A percentile compares a stretch with the other conserved stretches of the same genome.
Conservation (phyloP, 2,329 filamentous ascomycete genomes). For the Emericellopsis atlantica region DNA sequence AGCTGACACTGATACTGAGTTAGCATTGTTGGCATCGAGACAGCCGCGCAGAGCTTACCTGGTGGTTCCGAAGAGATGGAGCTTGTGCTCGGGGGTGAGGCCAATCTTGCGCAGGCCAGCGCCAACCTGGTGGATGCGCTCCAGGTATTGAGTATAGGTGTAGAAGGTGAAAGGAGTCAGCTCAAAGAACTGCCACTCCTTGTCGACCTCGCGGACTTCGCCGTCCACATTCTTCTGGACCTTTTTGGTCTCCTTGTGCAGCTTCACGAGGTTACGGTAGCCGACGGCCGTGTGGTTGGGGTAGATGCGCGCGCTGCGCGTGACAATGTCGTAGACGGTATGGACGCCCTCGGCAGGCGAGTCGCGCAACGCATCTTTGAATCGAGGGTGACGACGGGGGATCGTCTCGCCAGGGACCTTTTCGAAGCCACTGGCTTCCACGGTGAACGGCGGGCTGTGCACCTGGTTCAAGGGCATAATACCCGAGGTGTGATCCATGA, state of each 20-base stretch:
- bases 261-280: conserved; percentile 59
- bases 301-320: conserved; percentile 51
- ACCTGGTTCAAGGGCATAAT: conserved; percentile 42
- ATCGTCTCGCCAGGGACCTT: conserved; percentile 72
- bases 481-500: conserved; percentile 23
- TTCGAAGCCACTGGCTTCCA: conserved; percentile 56
- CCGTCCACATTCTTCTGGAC: conserved; percentile 81
- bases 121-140: conserved; percentile 55
- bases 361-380: conserved; percentile 57
- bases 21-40: neutral
- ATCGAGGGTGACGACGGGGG: conserved; percentile 60
- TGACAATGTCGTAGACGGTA: conserved; percentile 71
- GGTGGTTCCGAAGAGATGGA: conserved; percentile 79
- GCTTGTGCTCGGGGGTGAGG: conserved; percentile 49
- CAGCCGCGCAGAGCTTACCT: conserved; percentile 33
- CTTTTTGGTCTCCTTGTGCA: conserved; percentile 78
- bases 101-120: conserved; percentile 65
- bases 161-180: conserved; percentile 64
- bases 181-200: conserved; percentile 87
- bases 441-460: conserved; percentile 61
- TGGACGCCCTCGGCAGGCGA: conserved; percentile 56
- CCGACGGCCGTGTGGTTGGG: conserved; percentile 55
- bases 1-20: conserved; percentile 47
- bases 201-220: conserved; percentile 66
- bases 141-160: conserved; percentile 69